Evolutionary conservation across 1,139 yeast species (phyloP).

Genomic region (Taphrina flavorubra): DNA sequence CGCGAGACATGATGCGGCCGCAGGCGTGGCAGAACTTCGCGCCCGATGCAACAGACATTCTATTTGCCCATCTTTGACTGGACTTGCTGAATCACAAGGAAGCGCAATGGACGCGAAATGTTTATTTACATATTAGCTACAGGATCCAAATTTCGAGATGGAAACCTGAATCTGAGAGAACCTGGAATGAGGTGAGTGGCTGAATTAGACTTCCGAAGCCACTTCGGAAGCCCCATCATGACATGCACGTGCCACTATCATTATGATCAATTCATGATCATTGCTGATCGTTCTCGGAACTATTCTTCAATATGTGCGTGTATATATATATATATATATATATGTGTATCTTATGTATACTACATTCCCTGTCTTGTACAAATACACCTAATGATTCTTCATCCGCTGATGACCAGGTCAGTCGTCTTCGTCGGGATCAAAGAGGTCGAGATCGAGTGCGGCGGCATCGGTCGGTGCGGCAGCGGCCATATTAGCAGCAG

Average conservation of each 20-base stretch:
- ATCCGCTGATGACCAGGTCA: not conserved
- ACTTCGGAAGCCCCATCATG: not conserved
- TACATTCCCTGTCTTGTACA: too few species aligned
- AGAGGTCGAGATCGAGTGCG: conserved; percentile 21
- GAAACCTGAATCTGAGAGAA: not conserved
- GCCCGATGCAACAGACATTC: not conserved
- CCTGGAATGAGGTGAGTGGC: conserved; percentile 5
- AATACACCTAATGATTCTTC: too few species aligned
- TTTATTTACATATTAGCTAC: too few species aligned
- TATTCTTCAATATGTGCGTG: too few species aligned
- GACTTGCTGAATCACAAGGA: too few species aligned
- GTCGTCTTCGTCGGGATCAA: conserved; percentile 30
- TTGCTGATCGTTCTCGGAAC: not conserved
- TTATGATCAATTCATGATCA: not conserved
- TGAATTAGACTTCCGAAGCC: conserved; percentile 12
- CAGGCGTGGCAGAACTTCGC: conserved; percentile 34
- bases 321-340: too few species aligned
- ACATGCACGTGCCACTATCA: too few species aligned
- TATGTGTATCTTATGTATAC: too few species aligned
- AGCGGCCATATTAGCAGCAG: not conserved
- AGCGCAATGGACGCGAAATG: too few species aligned
- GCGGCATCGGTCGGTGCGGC: conserved; percentile 28
- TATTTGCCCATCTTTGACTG: too few species aligned
- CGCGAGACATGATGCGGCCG: conserved; percentile 32
- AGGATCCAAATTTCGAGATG: too few species aligned